A percentile compares a stretch with the other conserved stretches of the same genome.
Evolutionary conservation across 83 land plant species (phyloP).

Genomic region (Diphasiastrum complanatum): DNA sequence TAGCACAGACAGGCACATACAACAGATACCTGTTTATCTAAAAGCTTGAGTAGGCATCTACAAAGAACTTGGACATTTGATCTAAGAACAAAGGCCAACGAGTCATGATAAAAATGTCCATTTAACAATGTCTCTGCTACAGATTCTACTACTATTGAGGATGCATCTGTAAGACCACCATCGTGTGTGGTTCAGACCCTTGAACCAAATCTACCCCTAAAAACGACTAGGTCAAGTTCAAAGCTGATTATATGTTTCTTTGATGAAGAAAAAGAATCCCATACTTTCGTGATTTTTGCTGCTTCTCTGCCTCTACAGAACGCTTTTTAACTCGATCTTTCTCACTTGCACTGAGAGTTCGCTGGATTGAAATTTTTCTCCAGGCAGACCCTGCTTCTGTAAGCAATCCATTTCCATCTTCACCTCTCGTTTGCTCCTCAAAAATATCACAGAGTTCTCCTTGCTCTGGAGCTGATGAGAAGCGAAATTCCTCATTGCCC

Average conservation of each 20-base stretch:
- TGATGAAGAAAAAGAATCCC: conserved; percentile 6
- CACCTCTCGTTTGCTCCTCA: conserved; percentile 70
- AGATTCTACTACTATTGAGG: neutral
- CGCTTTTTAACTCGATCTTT: conserved; percentile 86
- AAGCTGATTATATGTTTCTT: neutral
- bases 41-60: too few species aligned
- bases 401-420: conserved; percentile 71
- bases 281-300: conserved; percentile 77
- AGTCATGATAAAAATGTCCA: too few species aligned
- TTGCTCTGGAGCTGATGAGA: conserved; percentile 74
- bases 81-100: too few species aligned
- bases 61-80: too few species aligned
- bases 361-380: conserved; percentile 81
- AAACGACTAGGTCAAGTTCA: too few species aligned
- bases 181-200: too few species aligned
- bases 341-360: conserved; percentile 71
- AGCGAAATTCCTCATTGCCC: conserved; percentile 70
- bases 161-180: too few species aligned
- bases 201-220: too few species aligned
- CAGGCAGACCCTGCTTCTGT: conserved; percentile 76
- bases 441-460: conserved; percentile 82
- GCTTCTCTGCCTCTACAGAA: conserved; percentile 82
- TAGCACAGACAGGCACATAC: too few species aligned
- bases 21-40: too few species aligned
- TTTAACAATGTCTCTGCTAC: too few species aligned